A percentile compares a stretch with the other conserved stretches of the same genome.
Evolutionary conservation across 1,284 basidiomycete genomes (phyloP).

Genomic region (Tilletia walkeri): DNA sequence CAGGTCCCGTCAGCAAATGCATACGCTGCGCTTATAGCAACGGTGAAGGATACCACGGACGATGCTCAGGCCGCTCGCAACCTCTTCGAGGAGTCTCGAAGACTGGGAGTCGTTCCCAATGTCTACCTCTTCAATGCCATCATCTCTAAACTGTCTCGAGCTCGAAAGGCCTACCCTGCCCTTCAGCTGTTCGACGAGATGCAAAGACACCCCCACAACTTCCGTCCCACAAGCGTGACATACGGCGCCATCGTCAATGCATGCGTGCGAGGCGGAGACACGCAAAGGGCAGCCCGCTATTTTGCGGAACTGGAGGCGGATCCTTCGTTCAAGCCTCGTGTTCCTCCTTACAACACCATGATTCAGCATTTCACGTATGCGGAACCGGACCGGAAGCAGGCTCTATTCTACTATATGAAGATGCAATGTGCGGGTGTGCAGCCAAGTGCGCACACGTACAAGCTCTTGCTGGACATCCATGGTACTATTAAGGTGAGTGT

Average conservation of each 20-base stretch:
- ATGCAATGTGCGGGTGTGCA: constrained; percentile 65
- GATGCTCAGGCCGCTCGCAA: constrained; percentile 51
- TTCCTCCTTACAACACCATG: constrained; percentile 97
- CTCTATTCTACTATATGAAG: constrained; percentile 68
- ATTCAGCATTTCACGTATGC: constrained; percentile 93
- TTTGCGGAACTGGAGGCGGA: constrained; percentile 80
- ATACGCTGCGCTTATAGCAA: constrained; percentile 52
- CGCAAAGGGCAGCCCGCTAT: constrained; percentile 73
- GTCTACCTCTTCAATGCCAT: constrained; percentile 53
- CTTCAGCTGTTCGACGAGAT: constrained; percentile 52
- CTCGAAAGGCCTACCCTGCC: constrained; percentile 51
- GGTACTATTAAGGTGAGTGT: constrained; percentile 81
- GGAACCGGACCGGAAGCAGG: constrained; percentile 70
- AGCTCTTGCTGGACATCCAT: constrained; percentile 84
- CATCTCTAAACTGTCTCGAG: constrained; percentile 53
- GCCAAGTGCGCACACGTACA: constrained; percentile 48
- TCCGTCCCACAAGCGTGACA: constrained; percentile 79
- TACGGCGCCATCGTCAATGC: constrained; percentile 91
- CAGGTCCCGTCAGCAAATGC: constrained; percentile 40
- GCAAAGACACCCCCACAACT: constrained; percentile 57
- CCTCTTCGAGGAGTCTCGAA: constrained; percentile 51
- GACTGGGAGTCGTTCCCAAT: constrained; percentile 43
- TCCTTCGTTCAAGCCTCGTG: constrained; percentile 76
- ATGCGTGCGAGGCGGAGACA: constrained; percentile 79
- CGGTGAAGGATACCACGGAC: constrained; percentile 53